Conservation (phyloP, 495 filamentous ascomycete genomes). For the Talaromyces ruber region DNA sequence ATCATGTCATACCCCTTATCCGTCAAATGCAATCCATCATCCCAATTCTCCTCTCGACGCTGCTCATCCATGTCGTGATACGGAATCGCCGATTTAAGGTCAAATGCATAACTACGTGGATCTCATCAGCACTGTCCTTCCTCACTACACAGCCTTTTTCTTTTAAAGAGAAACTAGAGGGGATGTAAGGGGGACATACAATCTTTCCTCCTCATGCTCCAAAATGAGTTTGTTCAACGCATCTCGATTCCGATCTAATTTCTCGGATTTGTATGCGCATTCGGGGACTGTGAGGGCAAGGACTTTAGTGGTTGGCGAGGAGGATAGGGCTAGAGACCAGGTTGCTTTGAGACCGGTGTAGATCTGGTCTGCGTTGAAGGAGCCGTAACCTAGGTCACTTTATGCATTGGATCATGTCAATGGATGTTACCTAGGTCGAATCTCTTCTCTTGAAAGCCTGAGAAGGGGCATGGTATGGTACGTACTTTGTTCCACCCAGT, state of each 20-base stretch:
- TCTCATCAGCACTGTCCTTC: not conserved
- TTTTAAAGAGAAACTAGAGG: too few species aligned
- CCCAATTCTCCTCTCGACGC: slow-evolving; percentile 42
- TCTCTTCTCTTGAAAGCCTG: not conserved
- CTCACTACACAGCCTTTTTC: not conserved
- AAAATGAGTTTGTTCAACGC: slow-evolving; percentile 45
- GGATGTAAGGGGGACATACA: slow-evolving; percentile 28
- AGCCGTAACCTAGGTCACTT: slow-evolving; percentile 36
- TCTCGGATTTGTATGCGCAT: slow-evolving; percentile 16
- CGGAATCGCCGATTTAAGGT: slow-evolving; percentile 42
- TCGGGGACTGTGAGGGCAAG: slow-evolving; percentile 56
- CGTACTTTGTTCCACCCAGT: slow-evolving; percentile 52
- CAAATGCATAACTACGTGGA: slow-evolving; percentile 38
- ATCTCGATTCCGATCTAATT: slow-evolving; percentile 27
- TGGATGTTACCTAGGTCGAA: slow-evolving; percentile 6
- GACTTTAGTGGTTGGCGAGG: slow-evolving; percentile 35
- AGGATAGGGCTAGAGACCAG: slow-evolving; percentile 37
- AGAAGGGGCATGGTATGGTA: slow-evolving; percentile 3
- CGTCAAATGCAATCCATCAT: slow-evolving; percentile 55
- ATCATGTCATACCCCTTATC: slow-evolving; percentile 50
- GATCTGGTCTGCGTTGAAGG: slow-evolving; percentile 17
- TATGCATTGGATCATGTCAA: not conserved
- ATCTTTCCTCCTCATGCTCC: slow-evolving; percentile 29
- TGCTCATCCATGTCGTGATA: slow-evolving; percentile 37
- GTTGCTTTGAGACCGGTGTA: slow-evolving; percentile 31